Conservation (phyloP, 768 basidiomycete genomes). For the Paxillus ammoniavirescens region DNA sequence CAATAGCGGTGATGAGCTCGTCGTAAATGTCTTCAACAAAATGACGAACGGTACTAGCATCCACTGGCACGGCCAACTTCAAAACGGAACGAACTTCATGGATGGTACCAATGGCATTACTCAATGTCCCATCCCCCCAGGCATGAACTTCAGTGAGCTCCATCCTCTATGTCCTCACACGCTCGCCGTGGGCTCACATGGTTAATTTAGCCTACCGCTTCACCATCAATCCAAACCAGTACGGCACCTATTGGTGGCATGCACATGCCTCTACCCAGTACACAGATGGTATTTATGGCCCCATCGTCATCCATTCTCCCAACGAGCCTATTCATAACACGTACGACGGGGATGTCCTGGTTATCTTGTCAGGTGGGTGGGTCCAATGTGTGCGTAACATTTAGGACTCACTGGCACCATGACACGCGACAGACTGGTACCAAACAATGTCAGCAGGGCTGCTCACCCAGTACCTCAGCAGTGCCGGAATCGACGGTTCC, state of each 20-base stretch:
- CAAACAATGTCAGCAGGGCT: conserved; percentile 29
- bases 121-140: conserved; percentile 54
- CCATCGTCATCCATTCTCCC: conserved; percentile 45
- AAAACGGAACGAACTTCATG: conserved; percentile 47
- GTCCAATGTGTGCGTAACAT: neutral
- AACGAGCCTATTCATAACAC: conserved; percentile 28
- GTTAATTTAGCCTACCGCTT: conserved; percentile 33
- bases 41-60: conserved; percentile 32
- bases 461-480: conserved; percentile 30
- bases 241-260: conserved; percentile 52
- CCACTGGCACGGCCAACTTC: conserved; percentile 38
- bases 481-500: conserved; percentile 23
- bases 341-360: conserved; percentile 40
- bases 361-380: conserved; percentile 35
- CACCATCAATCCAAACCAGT: conserved; percentile 39
- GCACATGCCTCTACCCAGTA: conserved; percentile 38
- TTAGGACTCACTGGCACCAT: neutral
- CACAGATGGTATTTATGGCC: conserved; percentile 51
- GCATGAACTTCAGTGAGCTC: conserved; percentile 37
- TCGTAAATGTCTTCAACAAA: conserved; percentile 35
- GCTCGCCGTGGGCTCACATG: neutral
- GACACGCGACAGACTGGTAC: conserved; percentile 30
- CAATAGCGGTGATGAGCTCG: conserved; percentile 32
- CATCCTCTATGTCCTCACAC: neutral
- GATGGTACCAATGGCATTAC: conserved; percentile 48